Evolutionary conservation across 179 eudicot species (phyloP), one percentile per base, ranked within the genome.

Genomic region (Beta lomatogona): DNA sequence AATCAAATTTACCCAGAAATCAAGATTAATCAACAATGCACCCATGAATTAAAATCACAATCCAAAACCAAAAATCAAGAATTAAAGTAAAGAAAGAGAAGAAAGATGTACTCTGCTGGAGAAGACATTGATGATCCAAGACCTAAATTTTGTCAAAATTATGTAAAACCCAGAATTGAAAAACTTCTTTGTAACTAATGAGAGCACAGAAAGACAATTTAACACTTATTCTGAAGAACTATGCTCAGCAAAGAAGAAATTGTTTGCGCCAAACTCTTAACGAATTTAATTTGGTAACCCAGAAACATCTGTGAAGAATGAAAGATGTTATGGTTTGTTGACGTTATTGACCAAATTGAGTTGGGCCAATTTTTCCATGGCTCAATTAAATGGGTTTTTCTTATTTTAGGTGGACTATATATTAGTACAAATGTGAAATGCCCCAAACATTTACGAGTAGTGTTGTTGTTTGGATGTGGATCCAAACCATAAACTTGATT

Each of bases 31-130:
- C 66, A 71, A 63, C 45, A 73, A 67, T 21, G 18, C 16, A 14
- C 48, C 15, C 9, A 45, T 41, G 5, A 50, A 61, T 60, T 11
- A 73, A 65, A 18, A 48, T 61, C 55, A 61, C 28, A 76, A 79
- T 22, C 71, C 22, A 69, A 70, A 31, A 74, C 15, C 0, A 28
- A 61, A 6, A 45, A 9, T 15, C 1, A 73, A 19, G 44, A 71
- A 79, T 59, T 55, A 52, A 77, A 57, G 19, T 0, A 80, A 36
- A 74, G 52, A 52, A 79, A 66, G 64, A 44, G 53, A 69, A 73
- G 53, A 52, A 16, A 41, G 44, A 74, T 13, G 84, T 89, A 92
- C 95, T 92, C 93, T 55, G 87, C 89, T 66, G 95, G 95, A 9
- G 95, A 89, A 75, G 95, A 92, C 95, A 92, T 92, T 82, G 85